Conservation (phyloP, 148 eudicot genomes). For the Silene latifolia region DNA sequence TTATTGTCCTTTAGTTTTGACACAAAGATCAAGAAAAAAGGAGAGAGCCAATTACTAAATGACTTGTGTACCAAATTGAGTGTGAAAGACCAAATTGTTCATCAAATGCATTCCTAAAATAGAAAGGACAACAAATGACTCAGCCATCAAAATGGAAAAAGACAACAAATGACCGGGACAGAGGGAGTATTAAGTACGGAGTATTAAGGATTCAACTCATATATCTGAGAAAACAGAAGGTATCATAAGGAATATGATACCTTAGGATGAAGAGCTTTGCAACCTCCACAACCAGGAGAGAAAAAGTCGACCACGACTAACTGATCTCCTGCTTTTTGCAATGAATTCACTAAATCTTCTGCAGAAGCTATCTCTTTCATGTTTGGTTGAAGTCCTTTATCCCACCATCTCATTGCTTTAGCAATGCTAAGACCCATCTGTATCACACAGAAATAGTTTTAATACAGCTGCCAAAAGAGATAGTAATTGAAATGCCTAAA, state of each 20-base stretch:
- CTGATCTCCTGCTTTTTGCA: slow-evolving; percentile 61
- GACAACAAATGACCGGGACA: too few relatives aligned
- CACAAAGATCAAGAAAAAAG: too few relatives aligned
- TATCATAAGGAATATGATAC: slow-evolving; percentile 22
- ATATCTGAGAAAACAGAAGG: not conserved
- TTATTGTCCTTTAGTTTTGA: too few relatives aligned
- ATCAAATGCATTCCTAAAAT: too few relatives aligned
- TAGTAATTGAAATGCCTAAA: too few relatives aligned
- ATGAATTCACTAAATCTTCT: slow-evolving; percentile 65
- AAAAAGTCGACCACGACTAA: slow-evolving; percentile 74
- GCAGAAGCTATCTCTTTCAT: slow-evolving; percentile 67
- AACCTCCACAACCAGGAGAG: slow-evolving; percentile 89
- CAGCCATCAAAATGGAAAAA: too few relatives aligned
- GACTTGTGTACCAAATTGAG: too few relatives aligned
- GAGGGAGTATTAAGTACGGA: too few relatives aligned
- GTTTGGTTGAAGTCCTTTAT: slow-evolving; percentile 68
- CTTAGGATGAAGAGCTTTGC: slow-evolving; percentile 92
- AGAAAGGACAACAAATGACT: too few relatives aligned
- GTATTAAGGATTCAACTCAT: not conserved
- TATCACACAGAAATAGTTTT: not conserved
- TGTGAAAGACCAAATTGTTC: too few relatives aligned
- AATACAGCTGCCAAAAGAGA: not conserved
- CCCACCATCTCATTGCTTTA: slow-evolving; percentile 82
- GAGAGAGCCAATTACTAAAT: too few relatives aligned
- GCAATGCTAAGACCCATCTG: slow-evolving; percentile 50